Base-by-base conservation (phyloP, 352 stramenopile genomes). In the Phytopythium montanum region DNA sequence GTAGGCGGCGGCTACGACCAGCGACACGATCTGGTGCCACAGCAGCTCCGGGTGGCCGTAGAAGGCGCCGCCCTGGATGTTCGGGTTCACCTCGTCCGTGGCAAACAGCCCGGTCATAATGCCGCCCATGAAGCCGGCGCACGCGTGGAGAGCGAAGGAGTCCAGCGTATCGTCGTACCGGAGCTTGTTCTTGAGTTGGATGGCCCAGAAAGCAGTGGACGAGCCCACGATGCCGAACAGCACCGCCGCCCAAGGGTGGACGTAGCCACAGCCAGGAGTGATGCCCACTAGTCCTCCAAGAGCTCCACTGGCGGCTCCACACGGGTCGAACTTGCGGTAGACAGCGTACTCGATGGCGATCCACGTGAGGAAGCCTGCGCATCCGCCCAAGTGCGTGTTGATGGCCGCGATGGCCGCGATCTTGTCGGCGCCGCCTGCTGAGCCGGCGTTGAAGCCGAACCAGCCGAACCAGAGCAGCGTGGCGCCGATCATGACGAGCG, bases 401-500 rank as follows among this genome's bases (percentile, higher is more conserved):
- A 78, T 67, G 33, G 65, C 62, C 12, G 65, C 68, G 23, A 68
- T 46, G 16, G 56, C 52, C 18, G 70, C 70, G 48, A 70, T 59
- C 25, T 54, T 48, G 52, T 71, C 55, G 23, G 64, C 65, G 0
- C 34, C 50, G 19, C 54, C 65, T 7, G 54, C 52, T 5, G 61
- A 67, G 19, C 68, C 68, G 29, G 49, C 68, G 48, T 78, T 75
- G 65, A 78, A 78, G 44, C 70, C 69, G 45, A 56, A 75, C 70
- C 70, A 78, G 41, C 70, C 70, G 53, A 68, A 68, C 70, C 70
- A 78, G 2, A 78, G 61, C 25, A 76, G 54, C 16, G 54, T 60
- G 14, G 52, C 56, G 46, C 70, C 70, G 18, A 73, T 68, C 52
- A 80, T 76, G 26, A 75, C 67, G 33, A 80, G 65, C 18, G 72